phyloP scores from a whole-genome alignment of 1,284 basidiomycete genomes.

The Ustilago nuda region DNA sequence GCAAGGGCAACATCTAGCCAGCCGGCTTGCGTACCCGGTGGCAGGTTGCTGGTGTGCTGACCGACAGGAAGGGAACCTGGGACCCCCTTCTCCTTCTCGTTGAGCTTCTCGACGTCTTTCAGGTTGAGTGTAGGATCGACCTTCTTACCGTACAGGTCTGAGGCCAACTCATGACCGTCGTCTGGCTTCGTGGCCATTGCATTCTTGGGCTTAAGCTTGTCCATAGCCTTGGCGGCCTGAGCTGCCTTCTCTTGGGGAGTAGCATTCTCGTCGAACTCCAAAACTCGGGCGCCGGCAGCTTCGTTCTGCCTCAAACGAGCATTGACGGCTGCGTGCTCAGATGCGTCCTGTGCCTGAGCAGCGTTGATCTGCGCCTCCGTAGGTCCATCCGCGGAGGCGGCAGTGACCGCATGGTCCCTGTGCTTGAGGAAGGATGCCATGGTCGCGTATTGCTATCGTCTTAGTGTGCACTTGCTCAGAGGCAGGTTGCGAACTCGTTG shows the following conservation, averaged over 20 bases:
- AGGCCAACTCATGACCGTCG: conserved; percentile 39
- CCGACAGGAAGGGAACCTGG: conserved; percentile 59
- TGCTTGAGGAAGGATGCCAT: conserved; percentile 41
- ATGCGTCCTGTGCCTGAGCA: conserved; percentile 39
- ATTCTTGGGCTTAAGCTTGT: conserved; percentile 52
- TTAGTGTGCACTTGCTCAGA: background rate
- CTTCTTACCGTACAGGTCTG: conserved; percentile 58
- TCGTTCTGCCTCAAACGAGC: conserved; percentile 43
- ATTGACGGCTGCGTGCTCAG: conserved; percentile 45
- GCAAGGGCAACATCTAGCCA: conserved; percentile 57
- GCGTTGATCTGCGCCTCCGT: conserved; percentile 40
- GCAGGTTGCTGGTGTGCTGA: conserved; percentile 48
- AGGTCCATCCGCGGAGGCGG: conserved; percentile 17
- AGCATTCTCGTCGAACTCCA: conserved; percentile 63
- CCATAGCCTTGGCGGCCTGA: conserved; percentile 51
- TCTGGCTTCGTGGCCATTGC: conserved; percentile 30
- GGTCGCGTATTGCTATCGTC: conserved; percentile 3
- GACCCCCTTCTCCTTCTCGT: conserved; percentile 47
- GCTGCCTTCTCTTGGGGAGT: conserved; percentile 63
- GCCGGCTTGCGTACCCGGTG: conserved; percentile 56
- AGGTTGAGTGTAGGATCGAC: conserved; percentile 58
- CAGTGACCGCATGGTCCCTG: conserved; percentile 36
- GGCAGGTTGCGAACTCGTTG: conserved; percentile 8
- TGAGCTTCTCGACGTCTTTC: conserved; percentile 61
- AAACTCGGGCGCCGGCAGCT: conserved; percentile 58